phyloP scores from a whole-genome alignment of 2,329 filamentous ascomycete species.

The Pseudogymnoascus sp. region DNA sequence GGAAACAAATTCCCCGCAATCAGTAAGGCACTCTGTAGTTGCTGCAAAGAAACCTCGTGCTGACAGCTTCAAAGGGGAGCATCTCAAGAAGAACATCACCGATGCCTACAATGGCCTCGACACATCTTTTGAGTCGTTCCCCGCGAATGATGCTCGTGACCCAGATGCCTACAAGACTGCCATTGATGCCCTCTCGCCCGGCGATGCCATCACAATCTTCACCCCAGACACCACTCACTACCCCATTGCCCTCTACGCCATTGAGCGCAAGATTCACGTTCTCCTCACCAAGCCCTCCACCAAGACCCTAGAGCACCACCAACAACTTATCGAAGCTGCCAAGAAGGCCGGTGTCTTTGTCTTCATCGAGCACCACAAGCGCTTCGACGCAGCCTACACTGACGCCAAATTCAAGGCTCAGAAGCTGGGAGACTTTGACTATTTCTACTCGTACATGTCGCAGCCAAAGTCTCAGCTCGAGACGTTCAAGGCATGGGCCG shows the following conservation, averaged over 20 bases:
- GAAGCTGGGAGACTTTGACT: constrained; percentile 87
- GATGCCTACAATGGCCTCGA: constrained; percentile 84
- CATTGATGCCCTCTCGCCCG: constrained; percentile 72
- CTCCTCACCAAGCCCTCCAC: constrained; percentile 92
- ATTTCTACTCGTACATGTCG: constrained; percentile 96
- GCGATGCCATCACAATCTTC: constrained; percentile 92
- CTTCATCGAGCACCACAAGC: constrained; percentile 94
- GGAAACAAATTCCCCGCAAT: constrained; percentile 89
- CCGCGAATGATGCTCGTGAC: constrained; percentile 63
- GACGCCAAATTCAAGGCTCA: constrained; percentile 73
- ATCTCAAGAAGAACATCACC: constrained; percentile 80
- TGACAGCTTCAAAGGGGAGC: constrained; percentile 50
- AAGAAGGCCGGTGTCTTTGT: constrained; percentile 74
- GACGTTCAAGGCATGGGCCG: constrained; percentile 93
- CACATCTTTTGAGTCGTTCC: constrained; percentile 77
- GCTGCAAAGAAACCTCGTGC: background rate
- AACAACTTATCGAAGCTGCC: constrained; percentile 63
- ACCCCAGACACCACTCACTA: constrained; percentile 90
- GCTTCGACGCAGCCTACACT: constrained; percentile 85
- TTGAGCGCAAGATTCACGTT: constrained; percentile 80
- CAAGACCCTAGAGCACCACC: constrained; percentile 73
- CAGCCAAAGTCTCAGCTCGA: constrained; percentile 86
- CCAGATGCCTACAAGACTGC: constrained; percentile 79
- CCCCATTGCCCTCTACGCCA: constrained; percentile 85
- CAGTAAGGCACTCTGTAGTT: constrained; percentile 42